Base-by-base conservation (phyloP, 139 green algal genomes). In the Penium margaritaceum region DNA sequence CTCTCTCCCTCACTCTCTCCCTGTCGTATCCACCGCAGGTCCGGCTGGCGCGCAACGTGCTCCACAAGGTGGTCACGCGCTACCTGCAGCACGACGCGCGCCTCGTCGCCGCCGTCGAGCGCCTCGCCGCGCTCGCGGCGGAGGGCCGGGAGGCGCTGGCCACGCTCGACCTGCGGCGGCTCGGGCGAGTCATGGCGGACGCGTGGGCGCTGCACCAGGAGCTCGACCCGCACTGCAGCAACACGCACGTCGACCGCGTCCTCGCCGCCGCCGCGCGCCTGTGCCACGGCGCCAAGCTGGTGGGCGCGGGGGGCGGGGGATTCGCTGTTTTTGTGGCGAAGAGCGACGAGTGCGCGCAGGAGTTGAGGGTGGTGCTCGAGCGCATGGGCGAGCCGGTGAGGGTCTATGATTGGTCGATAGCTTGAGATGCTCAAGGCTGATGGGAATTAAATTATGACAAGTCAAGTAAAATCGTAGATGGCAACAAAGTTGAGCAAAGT, bases 191-290 rank as follows among this genome's bases (percentile, higher is more conserved):
- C 12, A 61, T 78, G 35, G 29, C 6, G 6, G 60, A 74, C 6
- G 63, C 70, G 6, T 78, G 70, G 70, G 5, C 33, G 3, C 34
- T 78, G 21, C 60, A 78, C 36, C 70, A 78, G 41, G 70, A 78
- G 34, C 58, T 78, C 29, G 70, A 75, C 21, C 70, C 70, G 17
- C 33, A 78, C 29, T 75, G 70, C 27, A 75, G 32, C n/a, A 78
- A 63, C 37, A 19, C 70, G 17, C 32, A 65, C 33, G 39, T 78
- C 6, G 70, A 78, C 5, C 4, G 4, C 7, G 4, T 78, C 9
- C 63, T 78, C 14, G 27, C 41, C n/a, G 7, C 3, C 17, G 61
- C 77, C 3, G 63, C 3, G 4, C 61, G 29, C 19, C 41, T 78
- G 5, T 61, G 70, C 53, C 4, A 5, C 3, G 70, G 70, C 5